phyloP scores from a whole-genome alignment of 768 basidiomycete genomes.

The Panaeolus cyanescens region DNA sequence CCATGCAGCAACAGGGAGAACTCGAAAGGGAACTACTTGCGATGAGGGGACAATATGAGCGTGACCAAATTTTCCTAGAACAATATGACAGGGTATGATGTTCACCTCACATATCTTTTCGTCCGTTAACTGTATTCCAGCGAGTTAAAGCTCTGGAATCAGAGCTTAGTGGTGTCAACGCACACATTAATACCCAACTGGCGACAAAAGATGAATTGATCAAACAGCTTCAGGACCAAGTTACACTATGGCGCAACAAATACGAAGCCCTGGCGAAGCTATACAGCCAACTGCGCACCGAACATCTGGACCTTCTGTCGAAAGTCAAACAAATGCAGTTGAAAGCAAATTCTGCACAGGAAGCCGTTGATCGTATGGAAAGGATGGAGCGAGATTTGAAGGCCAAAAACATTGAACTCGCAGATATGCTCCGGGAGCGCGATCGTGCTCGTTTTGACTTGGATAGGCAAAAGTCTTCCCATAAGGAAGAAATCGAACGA shows the following conservation, averaged over 20 bases:
- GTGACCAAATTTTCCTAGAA: slow-evolving; percentile 96
- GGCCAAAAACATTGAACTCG: slow-evolving; percentile 96
- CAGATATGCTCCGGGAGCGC: slow-evolving; percentile 98
- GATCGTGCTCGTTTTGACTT: slow-evolving; percentile 95
- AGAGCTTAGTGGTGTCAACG: slow-evolving; percentile 74
- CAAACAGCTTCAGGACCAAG: slow-evolving; percentile 94
- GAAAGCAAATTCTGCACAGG: slow-evolving; percentile 97
- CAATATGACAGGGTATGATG: slow-evolving; percentile 86
- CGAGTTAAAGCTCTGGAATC: slow-evolving; percentile 95
- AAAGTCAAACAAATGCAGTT: slow-evolving; percentile 98
- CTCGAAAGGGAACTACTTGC: slow-evolving; percentile 88
- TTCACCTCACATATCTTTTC: not conserved
- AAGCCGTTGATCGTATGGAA: slow-evolving; percentile 98
- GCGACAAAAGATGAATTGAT: slow-evolving; percentile 93
- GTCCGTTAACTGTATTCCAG: slow-evolving; percentile 38
- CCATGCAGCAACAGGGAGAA: slow-evolving; percentile 70
- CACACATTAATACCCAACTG: slow-evolving; percentile 85
- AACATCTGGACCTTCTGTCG: slow-evolving; percentile 95
- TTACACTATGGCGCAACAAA: slow-evolving; percentile 95
- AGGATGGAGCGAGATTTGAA: slow-evolving; percentile 98
- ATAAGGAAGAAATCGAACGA: slow-evolving; percentile 94
- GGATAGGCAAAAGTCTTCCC: slow-evolving; percentile 89
- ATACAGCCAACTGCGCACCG: slow-evolving; percentile 96
- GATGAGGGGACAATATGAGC: slow-evolving; percentile 96
- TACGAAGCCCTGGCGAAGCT: slow-evolving; percentile 98